These are phyloP conservation scores for Austroboletus novae-zelandiae DNA, from an alignment of 1,284 basidiomycete genomes.

Conservation along the genomic window DNA sequence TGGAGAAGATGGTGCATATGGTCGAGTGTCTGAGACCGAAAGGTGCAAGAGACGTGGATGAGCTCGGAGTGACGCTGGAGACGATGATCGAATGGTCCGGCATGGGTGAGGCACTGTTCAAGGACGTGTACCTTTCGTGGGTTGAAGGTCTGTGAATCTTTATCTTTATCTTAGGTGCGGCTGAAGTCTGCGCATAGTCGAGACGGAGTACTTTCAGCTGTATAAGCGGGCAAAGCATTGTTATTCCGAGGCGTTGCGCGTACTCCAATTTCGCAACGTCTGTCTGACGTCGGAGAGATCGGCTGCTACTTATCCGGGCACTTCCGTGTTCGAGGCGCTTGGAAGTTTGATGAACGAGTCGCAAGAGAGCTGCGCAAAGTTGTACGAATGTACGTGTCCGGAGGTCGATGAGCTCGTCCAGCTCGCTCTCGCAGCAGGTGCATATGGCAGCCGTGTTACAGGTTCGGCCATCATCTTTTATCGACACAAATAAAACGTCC, in stretches of 20 bases:
- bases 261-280: slow-evolving; percentile 67
- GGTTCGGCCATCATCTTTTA: slow-evolving; percentile 39
- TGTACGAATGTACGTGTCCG: slow-evolving; percentile 78
- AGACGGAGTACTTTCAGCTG: slow-evolving; percentile 75
- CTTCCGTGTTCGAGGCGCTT: slow-evolving; percentile 44
- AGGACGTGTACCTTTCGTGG: slow-evolving; percentile 70
- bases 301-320: slow-evolving; percentile 13
- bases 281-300: slow-evolving; percentile 48
- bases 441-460: slow-evolving; percentile 75
- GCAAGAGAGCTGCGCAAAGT: slow-evolving; percentile 62
- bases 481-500: neutral
- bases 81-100: slow-evolving; percentile 73
- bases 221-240: slow-evolving; percentile 80
- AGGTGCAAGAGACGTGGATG: slow-evolving; percentile 29
- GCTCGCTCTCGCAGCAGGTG: slow-evolving; percentile 66
- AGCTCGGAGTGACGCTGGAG: slow-evolving; percentile 62
- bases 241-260: slow-evolving; percentile 73
- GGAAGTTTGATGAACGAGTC: slow-evolving; percentile 79
- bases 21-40: slow-evolving; percentile 54
- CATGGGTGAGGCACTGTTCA: slow-evolving; percentile 54
- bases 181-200: slow-evolving; percentile 47
- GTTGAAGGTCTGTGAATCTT: slow-evolving; percentile 57
- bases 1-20: slow-evolving; percentile 48
- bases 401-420: slow-evolving; percentile 69
- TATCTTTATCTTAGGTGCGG: neutral